phyloP scores from a whole-genome alignment of 805 yeast species.

The Cephaloascus fragrans region DNA sequence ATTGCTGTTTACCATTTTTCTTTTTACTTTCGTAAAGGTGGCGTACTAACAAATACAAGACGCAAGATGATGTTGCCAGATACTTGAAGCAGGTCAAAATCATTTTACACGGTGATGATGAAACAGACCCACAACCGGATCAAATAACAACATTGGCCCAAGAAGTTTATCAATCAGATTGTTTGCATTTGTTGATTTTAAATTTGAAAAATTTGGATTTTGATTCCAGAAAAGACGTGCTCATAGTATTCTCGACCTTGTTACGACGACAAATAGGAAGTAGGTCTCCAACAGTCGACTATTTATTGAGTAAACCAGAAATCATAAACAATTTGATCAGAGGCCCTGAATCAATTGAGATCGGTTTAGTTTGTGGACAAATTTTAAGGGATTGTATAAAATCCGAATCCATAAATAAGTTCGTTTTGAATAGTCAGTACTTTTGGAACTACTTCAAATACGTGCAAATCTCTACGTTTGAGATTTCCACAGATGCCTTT shows the following conservation, averaged over 20 bases:
- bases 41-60: slow-evolving; percentile 15
- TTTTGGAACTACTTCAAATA: slow-evolving; percentile 82
- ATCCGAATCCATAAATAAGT: slow-evolving; percentile 57
- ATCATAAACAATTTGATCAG: slow-evolving; percentile 51
- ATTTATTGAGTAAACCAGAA: slow-evolving; percentile 57
- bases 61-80: slow-evolving; percentile 67
- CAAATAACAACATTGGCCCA: slow-evolving; percentile 67
- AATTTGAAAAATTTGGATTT: slow-evolving; percentile 68
- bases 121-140: slow-evolving; percentile 51
- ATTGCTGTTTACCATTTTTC: too few relatives aligned
- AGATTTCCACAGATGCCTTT: slow-evolving; percentile 84
- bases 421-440: slow-evolving; percentile 45
- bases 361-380: slow-evolving; percentile 64
- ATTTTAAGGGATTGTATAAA: slow-evolving; percentile 81
- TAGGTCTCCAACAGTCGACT: slow-evolving; percentile 82
- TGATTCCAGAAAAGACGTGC: slow-evolving; percentile 82
- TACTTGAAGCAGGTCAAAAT: slow-evolving; percentile 55
- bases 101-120: slow-evolving; percentile 63
- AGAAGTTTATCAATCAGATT: slow-evolving; percentile 67
- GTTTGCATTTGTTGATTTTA: slow-evolving; percentile 49
- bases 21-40: slow-evolving; percentile 6
- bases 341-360: slow-evolving; percentile 68
- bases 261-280: slow-evolving; percentile 70
- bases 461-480: slow-evolving; percentile 70
- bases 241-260: slow-evolving; percentile 61